These are phyloP conservation scores for Ophiosphaerella korrae DNA, from an alignment of 2,329 filamentous ascomycete genomes.

Conservation along the genomic window DNA sequence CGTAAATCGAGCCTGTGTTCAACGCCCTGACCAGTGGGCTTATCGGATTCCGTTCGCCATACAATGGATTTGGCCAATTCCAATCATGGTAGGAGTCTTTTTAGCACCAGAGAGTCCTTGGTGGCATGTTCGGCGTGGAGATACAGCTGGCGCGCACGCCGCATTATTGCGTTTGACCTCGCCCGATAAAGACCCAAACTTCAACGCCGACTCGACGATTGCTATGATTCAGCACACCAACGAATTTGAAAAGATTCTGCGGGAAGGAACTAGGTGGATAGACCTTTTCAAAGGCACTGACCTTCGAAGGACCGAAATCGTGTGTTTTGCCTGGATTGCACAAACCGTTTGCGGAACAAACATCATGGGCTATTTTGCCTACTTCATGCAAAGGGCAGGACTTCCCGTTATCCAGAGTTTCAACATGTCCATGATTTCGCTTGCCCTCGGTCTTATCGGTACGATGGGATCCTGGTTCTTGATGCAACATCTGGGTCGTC, in stretches of 20 bases:
- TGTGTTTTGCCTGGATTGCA: slow-evolving; percentile 55
- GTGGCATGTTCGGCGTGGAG: slow-evolving; percentile 72
- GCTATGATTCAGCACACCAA: slow-evolving; percentile 91
- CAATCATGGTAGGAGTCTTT: slow-evolving; percentile 66
- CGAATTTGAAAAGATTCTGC: slow-evolving; percentile 74
- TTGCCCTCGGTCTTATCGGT: slow-evolving; percentile 69
- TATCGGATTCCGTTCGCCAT: slow-evolving; percentile 69
- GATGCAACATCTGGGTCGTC: slow-evolving; percentile 78
- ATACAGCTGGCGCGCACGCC: slow-evolving; percentile 66
- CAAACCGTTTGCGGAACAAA: slow-evolving; percentile 52
- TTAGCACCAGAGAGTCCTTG: slow-evolving; percentile 73
- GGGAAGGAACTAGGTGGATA: slow-evolving; percentile 69
- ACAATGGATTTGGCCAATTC: slow-evolving; percentile 76
- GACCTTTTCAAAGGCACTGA: slow-evolving; percentile 84
- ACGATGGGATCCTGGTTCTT: slow-evolving; percentile 80
- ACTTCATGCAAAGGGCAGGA: slow-evolving; percentile 14
- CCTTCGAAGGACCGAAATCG: slow-evolving; percentile 74
- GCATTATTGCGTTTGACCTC: slow-evolving; percentile 69
- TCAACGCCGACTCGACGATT: slow-evolving; percentile 59
- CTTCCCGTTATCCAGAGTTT: slow-evolving; percentile 49
- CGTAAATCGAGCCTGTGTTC: slow-evolving; percentile 69
- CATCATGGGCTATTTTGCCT: slow-evolving; percentile 49
- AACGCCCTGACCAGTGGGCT: slow-evolving; percentile 67
- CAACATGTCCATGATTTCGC: slow-evolving; percentile 59
- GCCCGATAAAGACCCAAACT: slow-evolving; percentile 62